Base-by-base conservation (phyloP, 2,329 filamentous ascomycete genomes). In the Bipolaris gigantea region DNA sequence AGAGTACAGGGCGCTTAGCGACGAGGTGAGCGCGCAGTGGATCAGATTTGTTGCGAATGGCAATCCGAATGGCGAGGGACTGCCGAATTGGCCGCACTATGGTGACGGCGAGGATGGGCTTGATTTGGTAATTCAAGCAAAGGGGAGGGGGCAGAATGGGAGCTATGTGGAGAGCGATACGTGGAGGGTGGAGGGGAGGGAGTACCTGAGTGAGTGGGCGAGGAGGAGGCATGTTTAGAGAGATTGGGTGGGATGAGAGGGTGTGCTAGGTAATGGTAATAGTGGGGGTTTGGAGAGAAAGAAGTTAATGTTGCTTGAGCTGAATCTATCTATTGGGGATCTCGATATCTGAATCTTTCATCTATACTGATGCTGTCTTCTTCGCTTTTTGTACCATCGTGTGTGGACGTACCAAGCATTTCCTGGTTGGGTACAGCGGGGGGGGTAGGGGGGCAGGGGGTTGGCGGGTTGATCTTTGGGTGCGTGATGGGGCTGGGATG, bases 51-150 rank as follows among this genome's bases (percentile, higher is more conserved):
- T 81, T n/a, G 59, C 72, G 43, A 55, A 56, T 0, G 71, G 66
- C 53, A 74, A 61, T 61, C 75, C 63, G 57, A 80, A 69, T 74
- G 77, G 38, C 23, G 53, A 57, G n/a, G 67, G 48, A 5, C 57
- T 62, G 65, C 69, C 62, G 27, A 55, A 60, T 2, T 81, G 79
- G 79, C 77, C 77, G 1, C 55, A 55, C 46, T 81, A 80, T 55
- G 64, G 56, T 49, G 66, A 67, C n/a, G 56, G 72, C 15, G 56
- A 56, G 2, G 61, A 66, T 4, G 76, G 77, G 2, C 42, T 74
- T 62, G 73, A 80, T 59, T 70, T 80, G 56, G 79, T 81, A 5
- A 73, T 77, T 48, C 76, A 80, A 66, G 77, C 75, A 8, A 73
- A 76, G 11, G 71, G 72, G 0, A 63, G 69, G 18, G 73, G 73